Percentiles rank a stretch among this genome's conserved stretches.
Conservation (phyloP, 2,329 filamentous ascomycete genomes). For the Fusarium sp. region DNA sequence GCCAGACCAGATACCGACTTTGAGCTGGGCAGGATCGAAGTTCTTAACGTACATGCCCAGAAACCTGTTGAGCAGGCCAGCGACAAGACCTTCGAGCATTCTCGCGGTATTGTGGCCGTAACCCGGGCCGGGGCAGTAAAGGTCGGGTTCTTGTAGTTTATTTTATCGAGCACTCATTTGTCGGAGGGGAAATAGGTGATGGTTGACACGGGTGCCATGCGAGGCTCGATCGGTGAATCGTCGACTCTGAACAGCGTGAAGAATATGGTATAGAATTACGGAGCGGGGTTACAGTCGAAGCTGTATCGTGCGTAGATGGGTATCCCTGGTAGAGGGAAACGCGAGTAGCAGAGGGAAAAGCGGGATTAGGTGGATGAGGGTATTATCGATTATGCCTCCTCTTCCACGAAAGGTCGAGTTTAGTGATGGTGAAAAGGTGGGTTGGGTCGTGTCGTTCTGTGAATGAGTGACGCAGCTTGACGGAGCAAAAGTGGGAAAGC, state of each 20-base stretch:
- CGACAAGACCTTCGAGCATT: slow-evolving; percentile 98
- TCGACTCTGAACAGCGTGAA: slow-evolving; percentile 10
- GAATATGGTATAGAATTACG: background rate
- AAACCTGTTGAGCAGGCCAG: slow-evolving; percentile 97
- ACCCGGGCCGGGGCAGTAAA: slow-evolving; percentile 73
- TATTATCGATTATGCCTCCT: slow-evolving; percentile 34
- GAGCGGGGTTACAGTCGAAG: slow-evolving; percentile 24
- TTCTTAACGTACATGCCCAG: slow-evolving; percentile 99
- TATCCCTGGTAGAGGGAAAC: slow-evolving; percentile 6
- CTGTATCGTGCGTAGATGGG: slow-evolving; percentile 3
- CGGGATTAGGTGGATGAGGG: slow-evolving; percentile 25
- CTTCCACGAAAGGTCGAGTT: slow-evolving; percentile 13
- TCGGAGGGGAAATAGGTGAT: slow-evolving; percentile 27
- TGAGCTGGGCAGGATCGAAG: slow-evolving; percentile 97
- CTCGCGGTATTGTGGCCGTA: slow-evolving; percentile 71
- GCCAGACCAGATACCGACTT: slow-evolving; percentile 98
- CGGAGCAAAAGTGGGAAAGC: slow-evolving; percentile 47
- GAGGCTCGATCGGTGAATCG: slow-evolving; percentile 32
- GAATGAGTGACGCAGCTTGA: slow-evolving; percentile 40
- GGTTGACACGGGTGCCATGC: slow-evolving; percentile 41
- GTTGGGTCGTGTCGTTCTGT: slow-evolving; percentile 27
- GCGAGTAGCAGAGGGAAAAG: slow-evolving; percentile 11
- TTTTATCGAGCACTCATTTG: slow-evolving; percentile 45
- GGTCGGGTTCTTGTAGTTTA: slow-evolving; percentile 26
- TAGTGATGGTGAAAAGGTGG: slow-evolving; percentile 35